Evolutionary conservation across 441 rosid species (phyloP).

Genomic region (Adansonia gregorii): DNA sequence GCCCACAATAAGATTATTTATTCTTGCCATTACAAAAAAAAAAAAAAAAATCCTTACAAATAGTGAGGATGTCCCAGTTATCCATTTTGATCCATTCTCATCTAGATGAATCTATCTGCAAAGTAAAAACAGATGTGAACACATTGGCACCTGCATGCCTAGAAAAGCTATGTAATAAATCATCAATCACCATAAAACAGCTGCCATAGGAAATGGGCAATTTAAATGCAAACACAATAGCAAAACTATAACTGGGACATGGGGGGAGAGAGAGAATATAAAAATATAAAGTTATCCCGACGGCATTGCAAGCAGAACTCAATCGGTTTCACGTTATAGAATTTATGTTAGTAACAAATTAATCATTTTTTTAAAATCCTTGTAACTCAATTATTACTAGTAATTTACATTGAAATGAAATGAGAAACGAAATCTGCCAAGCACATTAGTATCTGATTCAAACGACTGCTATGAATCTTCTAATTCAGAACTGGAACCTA

Average conservation of each 20-base stretch:
- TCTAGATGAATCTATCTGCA: slow-evolving; percentile 61
- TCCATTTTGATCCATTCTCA: slow-evolving; percentile 70
- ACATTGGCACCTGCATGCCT: not conserved
- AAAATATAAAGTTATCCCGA: slow-evolving; percentile 55
- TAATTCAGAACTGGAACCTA: not conserved
- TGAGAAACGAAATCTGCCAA: not conserved
- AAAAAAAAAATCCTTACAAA: slow-evolving; percentile 41
- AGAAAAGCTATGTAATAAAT: not conserved
- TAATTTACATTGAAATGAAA: not conserved
- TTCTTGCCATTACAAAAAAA: not conserved
- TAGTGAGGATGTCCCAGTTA: slow-evolving; percentile 59
- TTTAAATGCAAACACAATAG: not conserved
- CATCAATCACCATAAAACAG: not conserved
- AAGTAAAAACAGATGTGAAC: slow-evolving; percentile 30
- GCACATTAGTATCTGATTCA: slow-evolving; percentile 13
- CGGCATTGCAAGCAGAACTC: slow-evolving; percentile 73
- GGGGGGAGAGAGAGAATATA: not conserved
- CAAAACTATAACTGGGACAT: not conserved
- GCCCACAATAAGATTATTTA: not conserved
- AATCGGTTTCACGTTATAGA: not conserved
- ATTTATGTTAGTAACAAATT: not conserved
- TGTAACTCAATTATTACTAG: not conserved
- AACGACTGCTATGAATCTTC: not conserved
- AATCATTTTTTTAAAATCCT: not conserved
- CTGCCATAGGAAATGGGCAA: not conserved